Evolutionary conservation across 2,329 filamentous ascomycete genomes (phyloP), one percentile per base, ranked within the genome.

Genomic region (Fusarium graminum): DNA sequence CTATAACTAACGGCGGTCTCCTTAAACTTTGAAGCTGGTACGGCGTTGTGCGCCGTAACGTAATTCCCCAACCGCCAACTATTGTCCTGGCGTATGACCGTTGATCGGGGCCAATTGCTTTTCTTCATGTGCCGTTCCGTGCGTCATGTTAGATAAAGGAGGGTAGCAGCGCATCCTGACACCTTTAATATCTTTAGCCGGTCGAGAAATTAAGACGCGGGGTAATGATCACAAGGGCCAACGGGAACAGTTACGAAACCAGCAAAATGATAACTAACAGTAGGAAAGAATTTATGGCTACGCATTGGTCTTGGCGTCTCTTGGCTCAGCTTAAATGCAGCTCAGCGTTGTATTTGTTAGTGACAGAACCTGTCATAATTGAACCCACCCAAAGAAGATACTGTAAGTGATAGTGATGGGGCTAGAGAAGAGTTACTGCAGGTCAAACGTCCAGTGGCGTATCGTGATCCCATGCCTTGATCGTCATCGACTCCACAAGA

Each of bases 401-500:
- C 41, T 53, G 43, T 46, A 44, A 49, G 50, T 22, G 32, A 46
- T 45, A 67, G 32, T 39, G 40, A 22, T 32, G 42, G 32, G 42
- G 49, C 63, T 44, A 42, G 28, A 63, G 49, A 59, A 39, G 54
- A 44, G 51, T 59, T 54, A 42, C 40, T 67, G 50, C 60, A 50
- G 25, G 34, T 42, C 54, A 49, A 34, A 44, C 41, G 44, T 43
- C 43, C 36, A 16, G 64, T 67, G 54, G 59, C 59, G 68, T 50
- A 67, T 63, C 54, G 46, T 47, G 41, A 58, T 69, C 53, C 59
- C 58, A 52, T 52, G 40, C 47, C 34, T 45, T 36, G 14, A 61
- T 68, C 67, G 64, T 68, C 67, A 70, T 65, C 49, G 60, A 59
- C 61, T 29, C 51, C 52, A 49, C 46, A 32, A 30, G 30, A 45